phyloP scores from a whole-genome alignment of 2,329 filamentous ascomycete genomes.

The Colletotrichum sp. region DNA sequence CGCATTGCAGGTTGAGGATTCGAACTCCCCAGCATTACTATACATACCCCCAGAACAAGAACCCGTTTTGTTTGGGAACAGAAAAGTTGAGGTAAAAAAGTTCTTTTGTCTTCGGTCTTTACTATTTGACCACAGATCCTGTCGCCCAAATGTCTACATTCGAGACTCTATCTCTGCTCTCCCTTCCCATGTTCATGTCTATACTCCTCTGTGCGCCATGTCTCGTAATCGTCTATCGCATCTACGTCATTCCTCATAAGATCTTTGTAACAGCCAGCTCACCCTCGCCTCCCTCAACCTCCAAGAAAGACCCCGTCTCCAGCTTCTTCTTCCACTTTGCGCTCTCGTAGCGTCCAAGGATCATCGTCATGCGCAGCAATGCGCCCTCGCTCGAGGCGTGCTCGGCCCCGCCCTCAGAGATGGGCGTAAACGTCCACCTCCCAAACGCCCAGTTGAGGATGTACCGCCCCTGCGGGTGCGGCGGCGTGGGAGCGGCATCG shows the following conservation, averaged over 20 bases:
- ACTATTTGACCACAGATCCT: not conserved
- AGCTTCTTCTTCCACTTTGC: slow-evolving; percentile 79
- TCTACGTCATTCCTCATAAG: slow-evolving; percentile 32
- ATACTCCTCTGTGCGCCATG: not conserved
- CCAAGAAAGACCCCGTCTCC: slow-evolving; percentile 60
- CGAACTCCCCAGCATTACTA: not conserved
- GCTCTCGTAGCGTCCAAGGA: slow-evolving; percentile 75
- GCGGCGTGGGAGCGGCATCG: slow-evolving; percentile 32
- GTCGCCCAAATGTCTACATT: not conserved
- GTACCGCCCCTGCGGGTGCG: slow-evolving; percentile 58
- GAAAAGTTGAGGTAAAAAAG: not conserved
- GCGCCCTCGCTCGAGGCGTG: slow-evolving; percentile 61
- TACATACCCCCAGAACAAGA: too few species aligned
- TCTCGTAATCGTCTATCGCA: not conserved
- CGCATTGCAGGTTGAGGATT: not conserved
- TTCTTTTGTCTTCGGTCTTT: not conserved
- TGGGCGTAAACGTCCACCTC: slow-evolving; percentile 85
- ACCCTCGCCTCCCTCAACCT: slow-evolving; percentile 51
- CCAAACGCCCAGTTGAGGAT: slow-evolving; percentile 99
- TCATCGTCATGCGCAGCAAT: slow-evolving; percentile 74
- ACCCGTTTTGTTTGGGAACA: not conserved
- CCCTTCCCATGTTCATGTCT: not conserved
- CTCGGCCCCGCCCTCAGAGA: slow-evolving; percentile 46
- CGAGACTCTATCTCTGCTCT: not conserved
- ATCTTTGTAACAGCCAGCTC: slow-evolving; percentile 59